A percentile compares a stretch with the other conserved stretches of the same genome.
Conservation (phyloP, 345 rosid genomes). For the Abelmoschus esculentus region DNA sequence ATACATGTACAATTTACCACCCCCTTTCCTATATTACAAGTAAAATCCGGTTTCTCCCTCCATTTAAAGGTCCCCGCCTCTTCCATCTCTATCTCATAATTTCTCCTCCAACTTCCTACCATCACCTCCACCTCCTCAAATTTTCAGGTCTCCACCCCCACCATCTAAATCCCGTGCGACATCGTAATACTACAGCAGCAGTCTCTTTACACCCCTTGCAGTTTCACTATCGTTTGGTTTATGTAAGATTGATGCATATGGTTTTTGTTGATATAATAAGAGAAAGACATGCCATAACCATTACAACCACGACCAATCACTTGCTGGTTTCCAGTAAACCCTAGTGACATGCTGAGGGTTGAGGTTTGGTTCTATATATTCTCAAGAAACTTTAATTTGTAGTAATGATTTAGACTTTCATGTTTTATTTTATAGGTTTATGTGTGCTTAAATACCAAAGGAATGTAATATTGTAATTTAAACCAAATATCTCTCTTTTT, state of each 20-base stretch:
- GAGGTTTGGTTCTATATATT: background rate
- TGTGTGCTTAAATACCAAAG: background rate
- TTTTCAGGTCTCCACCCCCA: background rate
- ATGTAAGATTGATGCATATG: background rate
- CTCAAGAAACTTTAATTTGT: background rate
- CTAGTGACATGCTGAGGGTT: background rate
- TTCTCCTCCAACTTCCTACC: background rate
- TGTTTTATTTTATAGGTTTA: background rate
- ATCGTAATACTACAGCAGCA: background rate
- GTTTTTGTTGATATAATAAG: background rate
- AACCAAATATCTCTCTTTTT: background rate
- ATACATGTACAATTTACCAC: background rate
- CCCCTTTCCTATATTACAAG: background rate
- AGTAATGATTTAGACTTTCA: background rate
- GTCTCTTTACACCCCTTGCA: background rate
- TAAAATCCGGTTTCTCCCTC: background rate
- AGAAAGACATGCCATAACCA: background rate
- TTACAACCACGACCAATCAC: background rate
- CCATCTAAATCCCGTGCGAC: background rate
- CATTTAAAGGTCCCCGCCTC: background rate
- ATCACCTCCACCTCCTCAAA: background rate
- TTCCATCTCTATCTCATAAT: background rate
- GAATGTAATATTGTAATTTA: background rate
- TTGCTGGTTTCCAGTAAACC: background rate
- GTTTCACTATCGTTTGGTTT: background rate